phyloP scores from a whole-genome alignment of 2,329 filamentous ascomycete genomes.

The Neonectria neomacrospora region DNA sequence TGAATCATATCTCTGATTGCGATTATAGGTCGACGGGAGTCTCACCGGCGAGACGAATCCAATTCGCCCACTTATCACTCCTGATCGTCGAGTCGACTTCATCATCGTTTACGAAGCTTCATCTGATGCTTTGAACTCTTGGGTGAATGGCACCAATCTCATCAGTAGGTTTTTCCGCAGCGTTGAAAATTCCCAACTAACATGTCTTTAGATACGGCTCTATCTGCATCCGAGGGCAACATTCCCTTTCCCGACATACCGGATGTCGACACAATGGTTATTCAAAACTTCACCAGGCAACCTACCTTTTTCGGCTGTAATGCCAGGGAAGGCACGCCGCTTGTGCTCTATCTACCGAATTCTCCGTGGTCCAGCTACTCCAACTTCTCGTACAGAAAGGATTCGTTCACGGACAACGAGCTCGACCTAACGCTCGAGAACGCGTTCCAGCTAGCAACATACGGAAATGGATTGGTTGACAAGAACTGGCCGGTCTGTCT shows the following conservation, averaged over 20 bases:
- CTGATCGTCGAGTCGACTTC: conserved; percentile 42
- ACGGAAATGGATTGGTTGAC: conserved; percentile 79
- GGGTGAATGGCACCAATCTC: conserved; percentile 46
- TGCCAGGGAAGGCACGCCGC: conserved; percentile 27
- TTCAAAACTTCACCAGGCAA: not conserved
- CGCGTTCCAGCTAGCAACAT: conserved; percentile 81
- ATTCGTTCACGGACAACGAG: conserved; percentile 41
- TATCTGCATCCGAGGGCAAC: not conserved
- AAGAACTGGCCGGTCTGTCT: conserved; percentile 79
- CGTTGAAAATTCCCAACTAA: not conserved
- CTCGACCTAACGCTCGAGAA: conserved; percentile 59
- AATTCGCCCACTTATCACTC: conserved; percentile 40
- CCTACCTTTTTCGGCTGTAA: not conserved
- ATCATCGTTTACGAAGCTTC: conserved; percentile 49
- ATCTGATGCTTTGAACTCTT: conserved; percentile 37
- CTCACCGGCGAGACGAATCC: not conserved
- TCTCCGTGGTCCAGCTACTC: conserved; percentile 44
- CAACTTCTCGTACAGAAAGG: conserved; percentile 41
- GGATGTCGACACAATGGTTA: not conserved
- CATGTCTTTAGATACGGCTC: not conserved
- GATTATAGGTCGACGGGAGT: not conserved
- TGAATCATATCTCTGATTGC: conserved; percentile 1
- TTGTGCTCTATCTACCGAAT: conserved; percentile 46
- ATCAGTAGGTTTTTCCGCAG: conserved; percentile 10
- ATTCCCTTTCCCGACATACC: not conserved